Evolutionary conservation across 1,284 basidiomycete genomes (phyloP).

Genomic region (Pseudozyma pruni): DNA sequence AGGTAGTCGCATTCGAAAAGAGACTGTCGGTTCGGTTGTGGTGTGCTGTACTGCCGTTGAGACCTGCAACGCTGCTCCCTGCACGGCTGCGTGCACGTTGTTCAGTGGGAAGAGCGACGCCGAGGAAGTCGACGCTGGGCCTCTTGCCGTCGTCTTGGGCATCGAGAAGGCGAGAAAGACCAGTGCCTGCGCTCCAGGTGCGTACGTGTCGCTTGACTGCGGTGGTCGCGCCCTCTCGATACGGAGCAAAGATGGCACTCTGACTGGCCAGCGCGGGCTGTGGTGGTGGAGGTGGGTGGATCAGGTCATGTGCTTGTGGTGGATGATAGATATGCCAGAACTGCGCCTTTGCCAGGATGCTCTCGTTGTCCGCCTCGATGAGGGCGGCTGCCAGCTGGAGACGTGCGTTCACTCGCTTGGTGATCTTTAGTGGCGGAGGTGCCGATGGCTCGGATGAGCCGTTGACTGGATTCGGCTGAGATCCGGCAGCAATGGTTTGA

Average conservation of each 20-base stretch:
- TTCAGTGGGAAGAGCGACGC: constrained; percentile 55
- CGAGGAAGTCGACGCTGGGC: constrained; percentile 58
- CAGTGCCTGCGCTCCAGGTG: constrained; percentile 45
- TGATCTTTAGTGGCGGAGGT: constrained; percentile 39
- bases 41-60: constrained; percentile 10
- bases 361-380: constrained; percentile 66
- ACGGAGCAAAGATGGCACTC: constrained; percentile 62
- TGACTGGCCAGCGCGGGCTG: constrained; percentile 57
- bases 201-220: constrained; percentile 43
- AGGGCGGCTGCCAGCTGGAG: constrained; percentile 65
- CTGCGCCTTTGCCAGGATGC: constrained; percentile 50
- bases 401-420: constrained; percentile 56
- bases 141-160: constrained; percentile 36
- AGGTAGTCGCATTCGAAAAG: constrained; percentile 33
- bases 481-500: constrained; percentile 1
- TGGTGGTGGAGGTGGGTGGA: constrained; percentile 46
- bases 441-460: constrained; percentile 2
- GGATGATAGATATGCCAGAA: constrained; percentile 46
- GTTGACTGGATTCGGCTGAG: not conserved
- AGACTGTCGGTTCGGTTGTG: constrained; percentile 37
- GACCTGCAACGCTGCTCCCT: constrained; percentile 33
- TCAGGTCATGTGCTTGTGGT: constrained; percentile 16
- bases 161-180: constrained; percentile 38
- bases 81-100: constrained; percentile 39
- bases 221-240: constrained; percentile 30